phyloP scores from a whole-genome alignment of 306 rosid genomes.

The Glycine tomentella region DNA sequence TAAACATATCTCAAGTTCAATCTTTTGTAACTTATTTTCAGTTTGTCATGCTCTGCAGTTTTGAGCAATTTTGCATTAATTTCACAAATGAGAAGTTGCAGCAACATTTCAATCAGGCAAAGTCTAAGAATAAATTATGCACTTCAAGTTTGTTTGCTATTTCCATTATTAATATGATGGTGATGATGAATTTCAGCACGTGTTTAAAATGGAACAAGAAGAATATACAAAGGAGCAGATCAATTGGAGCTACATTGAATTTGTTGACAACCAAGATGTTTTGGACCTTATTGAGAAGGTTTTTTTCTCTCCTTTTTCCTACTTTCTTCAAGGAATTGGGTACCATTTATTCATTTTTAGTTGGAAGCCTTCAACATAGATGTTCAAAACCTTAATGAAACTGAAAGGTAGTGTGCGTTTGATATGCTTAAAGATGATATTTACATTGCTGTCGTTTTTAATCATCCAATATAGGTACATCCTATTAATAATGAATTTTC shows the following conservation, averaged over 20 bases:
- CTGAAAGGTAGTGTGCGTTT: constrained; percentile 34
- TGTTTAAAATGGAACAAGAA: constrained; percentile 99
- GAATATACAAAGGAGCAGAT: constrained; percentile 97
- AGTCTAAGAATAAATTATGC: constrained; percentile 44
- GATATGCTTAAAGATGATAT: constrained; percentile 29
- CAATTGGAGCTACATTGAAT: constrained; percentile 98
- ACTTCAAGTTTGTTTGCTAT: constrained; percentile 42
- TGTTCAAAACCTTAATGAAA: constrained; percentile 1
- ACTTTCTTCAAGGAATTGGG: constrained; percentile 33
- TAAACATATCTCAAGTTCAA: constrained; percentile 49
- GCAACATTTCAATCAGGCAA: constrained; percentile 98
- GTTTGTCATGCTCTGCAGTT: constrained; percentile 81
- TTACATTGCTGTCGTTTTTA: constrained; percentile 11
- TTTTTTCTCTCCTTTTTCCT: constrained; percentile 37
- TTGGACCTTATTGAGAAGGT: constrained; percentile 98
- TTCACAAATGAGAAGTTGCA: constrained; percentile 98
- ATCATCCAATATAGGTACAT: constrained; percentile 25
- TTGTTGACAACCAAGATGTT: constrained; percentile 97
- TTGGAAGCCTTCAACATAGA: constrained; percentile 33
- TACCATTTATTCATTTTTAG: constrained; percentile 38
- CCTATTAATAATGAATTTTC: constrained; percentile 20
- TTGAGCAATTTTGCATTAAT: constrained; percentile 99
- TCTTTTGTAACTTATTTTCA: constrained; percentile 64
- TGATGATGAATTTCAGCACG: constrained; percentile 71
- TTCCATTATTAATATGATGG: constrained; percentile 43